phyloP scores from a whole-genome alignment of 164 flowering plant genomes.

The Houttuynia cordata region DNA sequence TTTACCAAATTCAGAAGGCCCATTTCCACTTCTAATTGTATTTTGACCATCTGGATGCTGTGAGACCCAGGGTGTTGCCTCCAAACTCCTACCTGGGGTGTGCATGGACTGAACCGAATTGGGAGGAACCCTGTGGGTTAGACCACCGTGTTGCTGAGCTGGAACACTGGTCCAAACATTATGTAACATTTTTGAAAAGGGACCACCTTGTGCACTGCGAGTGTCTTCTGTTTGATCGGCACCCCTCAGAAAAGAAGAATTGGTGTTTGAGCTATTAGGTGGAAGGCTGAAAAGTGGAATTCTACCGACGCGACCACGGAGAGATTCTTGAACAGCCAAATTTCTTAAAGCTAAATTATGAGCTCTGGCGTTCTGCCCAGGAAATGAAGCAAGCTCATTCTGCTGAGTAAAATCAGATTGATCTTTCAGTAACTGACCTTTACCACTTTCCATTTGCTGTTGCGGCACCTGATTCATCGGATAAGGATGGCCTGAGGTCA shows the following conservation, averaged over 20 bases:
- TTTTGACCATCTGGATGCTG: constrained; percentile 26
- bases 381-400: constrained; percentile 18
- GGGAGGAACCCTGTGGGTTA: constrained; percentile 21
- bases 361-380: constrained; percentile 17
- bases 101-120: constrained; percentile 19
- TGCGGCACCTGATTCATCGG: constrained; percentile 26
- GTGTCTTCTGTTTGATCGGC: constrained; percentile 22
- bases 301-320: constrained; percentile 20
- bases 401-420: constrained; percentile 11
- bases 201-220: constrained; percentile 27
- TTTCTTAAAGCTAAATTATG: constrained; percentile 17
- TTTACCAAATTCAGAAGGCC: constrained; percentile 19
- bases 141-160: constrained; percentile 24
- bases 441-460: constrained; percentile 24
- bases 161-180: constrained; percentile 38
- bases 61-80: constrained; percentile 13
- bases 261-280: constrained; percentile 10
- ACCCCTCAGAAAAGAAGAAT: constrained; percentile 17
- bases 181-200: constrained; percentile 25
- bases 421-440: constrained; percentile 12
- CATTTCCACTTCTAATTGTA: constrained; percentile 20
- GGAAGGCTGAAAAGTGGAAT: constrained; percentile 16
- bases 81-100: constrained; percentile 19
- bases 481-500: constrained; percentile 22
- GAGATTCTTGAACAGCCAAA: constrained; percentile 22